Evolutionary conservation across 208 protist species (phyloP).

Genomic region (Jaenimonas drosophilae): DNA sequence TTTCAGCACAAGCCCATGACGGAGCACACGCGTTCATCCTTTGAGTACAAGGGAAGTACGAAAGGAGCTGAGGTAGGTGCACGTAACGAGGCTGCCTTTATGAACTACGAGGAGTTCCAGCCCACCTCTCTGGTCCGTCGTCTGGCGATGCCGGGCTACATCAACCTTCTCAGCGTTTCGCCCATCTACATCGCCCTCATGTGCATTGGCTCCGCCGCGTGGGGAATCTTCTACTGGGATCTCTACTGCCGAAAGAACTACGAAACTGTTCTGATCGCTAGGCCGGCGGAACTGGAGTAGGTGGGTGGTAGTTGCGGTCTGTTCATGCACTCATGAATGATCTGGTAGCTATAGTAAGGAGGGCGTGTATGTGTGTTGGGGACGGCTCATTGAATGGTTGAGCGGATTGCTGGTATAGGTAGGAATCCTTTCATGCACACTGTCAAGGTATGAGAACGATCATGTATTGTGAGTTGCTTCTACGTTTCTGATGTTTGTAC

Average conservation of each 20-base stretch:
- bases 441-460: background rate
- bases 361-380: too few species aligned
- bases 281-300: conserved; percentile 31
- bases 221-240: conserved; percentile 86
- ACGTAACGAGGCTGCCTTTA: conserved; percentile 81
- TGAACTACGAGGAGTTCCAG: conserved; percentile 68
- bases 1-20: conserved; percentile 63
- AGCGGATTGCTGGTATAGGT: too few species aligned
- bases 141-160: conserved; percentile 56
- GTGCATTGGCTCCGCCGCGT: conserved; percentile 39
- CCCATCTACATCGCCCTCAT: conserved; percentile 58
- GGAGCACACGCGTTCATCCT: conserved; percentile 39
- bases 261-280: conserved; percentile 69
- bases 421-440: too few species aligned
- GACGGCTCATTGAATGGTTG: too few species aligned
- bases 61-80: conserved; percentile 81
- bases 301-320: too few species aligned
- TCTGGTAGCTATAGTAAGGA: too few species aligned
- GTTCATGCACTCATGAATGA: too few species aligned
- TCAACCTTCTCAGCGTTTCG: conserved; percentile 71
- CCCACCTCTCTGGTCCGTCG: conserved; percentile 35
- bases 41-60: conserved; percentile 59
- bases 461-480: background rate
- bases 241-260: conserved; percentile 72
- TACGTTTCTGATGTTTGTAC: background rate